phyloP scores from a whole-genome alignment of 768 basidiomycete genomes.

The Calocybe indica region DNA sequence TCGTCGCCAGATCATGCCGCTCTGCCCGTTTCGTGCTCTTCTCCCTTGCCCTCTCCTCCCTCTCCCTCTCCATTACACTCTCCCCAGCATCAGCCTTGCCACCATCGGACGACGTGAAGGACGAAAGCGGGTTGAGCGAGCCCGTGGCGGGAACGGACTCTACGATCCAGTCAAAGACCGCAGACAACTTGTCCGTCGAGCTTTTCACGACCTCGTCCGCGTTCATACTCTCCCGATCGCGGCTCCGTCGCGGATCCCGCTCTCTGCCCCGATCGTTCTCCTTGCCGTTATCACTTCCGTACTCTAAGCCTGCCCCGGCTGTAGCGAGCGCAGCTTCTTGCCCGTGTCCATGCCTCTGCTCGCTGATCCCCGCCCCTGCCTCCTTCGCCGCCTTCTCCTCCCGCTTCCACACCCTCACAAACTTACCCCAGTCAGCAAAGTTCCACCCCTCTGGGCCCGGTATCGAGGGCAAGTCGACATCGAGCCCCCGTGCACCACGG shows the following conservation, averaged over 20 bases:
- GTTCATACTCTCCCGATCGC: no score
- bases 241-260: constrained; percentile 1
- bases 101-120: no score
- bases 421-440: constrained; percentile 57
- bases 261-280: constrained; percentile 14
- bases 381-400: constrained; percentile 40
- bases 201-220: constrained; percentile 52
- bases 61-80: no score
- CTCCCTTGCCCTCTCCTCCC: no score
- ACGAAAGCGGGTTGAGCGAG: no score
- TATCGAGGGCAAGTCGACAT: constrained; percentile 53
- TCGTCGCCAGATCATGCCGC: no score
- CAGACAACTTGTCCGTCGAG: constrained; percentile 67
- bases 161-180: constrained; percentile 74
- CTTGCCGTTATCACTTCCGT: constrained; percentile 9
- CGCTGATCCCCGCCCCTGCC: constrained; percentile 14
- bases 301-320: constrained; percentile 1
- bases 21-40: no score
- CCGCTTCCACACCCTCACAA: constrained; percentile 56
- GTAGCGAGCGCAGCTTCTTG: background rate
- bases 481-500: constrained; percentile 76
- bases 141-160: constrained; percentile 49
- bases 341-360: no score
- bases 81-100: no score
- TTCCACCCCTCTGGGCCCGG: constrained; percentile 33